Conservation (phyloP, 2,329 filamentous ascomycete genomes). For the Pseudonectria foliicola region DNA sequence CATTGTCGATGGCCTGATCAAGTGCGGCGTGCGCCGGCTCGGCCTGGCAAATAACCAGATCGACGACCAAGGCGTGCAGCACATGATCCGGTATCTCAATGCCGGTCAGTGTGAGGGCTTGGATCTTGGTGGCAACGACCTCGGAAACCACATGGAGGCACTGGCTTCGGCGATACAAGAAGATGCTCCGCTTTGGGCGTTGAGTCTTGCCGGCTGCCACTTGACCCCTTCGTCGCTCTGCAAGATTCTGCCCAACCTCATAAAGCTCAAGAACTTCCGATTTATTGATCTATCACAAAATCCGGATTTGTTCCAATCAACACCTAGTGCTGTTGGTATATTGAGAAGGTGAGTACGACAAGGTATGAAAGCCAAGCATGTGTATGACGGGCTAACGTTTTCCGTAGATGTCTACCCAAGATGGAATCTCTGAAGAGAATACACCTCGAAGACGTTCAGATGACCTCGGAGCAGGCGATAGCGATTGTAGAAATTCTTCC, state of each 20-base stretch:
- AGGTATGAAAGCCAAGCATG: no score
- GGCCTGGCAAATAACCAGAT: slow-evolving; percentile 79
- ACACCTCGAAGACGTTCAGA: slow-evolving; percentile 75
- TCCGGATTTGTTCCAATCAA: slow-evolving; percentile 64
- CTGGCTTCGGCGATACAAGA: slow-evolving; percentile 47
- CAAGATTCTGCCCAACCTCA: slow-evolving; percentile 66
- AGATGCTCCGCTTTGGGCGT: slow-evolving; percentile 61
- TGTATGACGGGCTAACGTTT: slow-evolving; percentile 1
- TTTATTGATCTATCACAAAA: slow-evolving; percentile 95
- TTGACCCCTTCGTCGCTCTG: slow-evolving; percentile 66
- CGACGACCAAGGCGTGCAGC: slow-evolving; percentile 63
- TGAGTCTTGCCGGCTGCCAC: slow-evolving; percentile 82
- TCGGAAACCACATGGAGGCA: slow-evolving; percentile 46
- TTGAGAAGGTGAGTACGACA: slow-evolving; percentile 66
- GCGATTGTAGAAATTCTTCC: slow-evolving; percentile 84
- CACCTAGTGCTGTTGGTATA: slow-evolving; percentile 66
- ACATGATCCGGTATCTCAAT: slow-evolving; percentile 69
- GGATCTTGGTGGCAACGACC: slow-evolving; percentile 80
- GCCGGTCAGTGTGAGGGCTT: slow-evolving; percentile 77
- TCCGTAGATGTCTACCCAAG: slow-evolving; percentile 63
- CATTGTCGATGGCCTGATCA: slow-evolving; percentile 75
- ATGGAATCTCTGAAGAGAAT: slow-evolving; percentile 73
- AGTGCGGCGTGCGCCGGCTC: slow-evolving; percentile 69
- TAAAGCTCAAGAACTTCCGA: slow-evolving; percentile 63
- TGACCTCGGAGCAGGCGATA: slow-evolving; percentile 84